A percentile compares a stretch with the other conserved stretches of the same genome.
These are phyloP conservation scores for Penicillium sp. DNA, from an alignment of 2,329 filamentous ascomycete species.

Conservation along the genomic window DNA sequence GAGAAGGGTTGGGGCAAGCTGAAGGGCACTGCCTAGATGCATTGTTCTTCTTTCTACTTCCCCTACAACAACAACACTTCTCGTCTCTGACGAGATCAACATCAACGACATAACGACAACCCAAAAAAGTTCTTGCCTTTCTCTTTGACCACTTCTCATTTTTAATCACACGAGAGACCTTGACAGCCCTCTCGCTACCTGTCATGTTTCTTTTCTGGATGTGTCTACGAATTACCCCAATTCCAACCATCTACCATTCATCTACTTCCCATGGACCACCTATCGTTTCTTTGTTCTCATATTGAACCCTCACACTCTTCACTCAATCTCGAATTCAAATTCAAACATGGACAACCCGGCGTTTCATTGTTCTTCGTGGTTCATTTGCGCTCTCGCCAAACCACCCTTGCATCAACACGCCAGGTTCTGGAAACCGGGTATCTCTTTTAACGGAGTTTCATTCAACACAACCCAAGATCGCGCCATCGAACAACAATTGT, in stretches of 20 bases:
- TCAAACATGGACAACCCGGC: slow-evolving; percentile 15
- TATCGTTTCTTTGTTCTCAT: background rate
- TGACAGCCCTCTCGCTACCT: background rate
- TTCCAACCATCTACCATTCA: background rate
- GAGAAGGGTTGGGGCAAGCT: slow-evolving; percentile 45
- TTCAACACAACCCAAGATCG: slow-evolving; percentile 2
- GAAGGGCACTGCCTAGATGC: slow-evolving; percentile 35
- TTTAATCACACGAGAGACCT: slow-evolving; percentile 8
- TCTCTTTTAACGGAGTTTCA: background rate
- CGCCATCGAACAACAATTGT: slow-evolving; percentile 11
- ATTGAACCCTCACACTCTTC: slow-evolving; percentile 2
- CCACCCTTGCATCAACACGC: slow-evolving; percentile 5
- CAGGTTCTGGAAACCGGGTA: slow-evolving; percentile 8
- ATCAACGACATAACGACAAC: slow-evolving; percentile 17
- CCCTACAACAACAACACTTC: too few species aligned
- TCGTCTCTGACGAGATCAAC: background rate
- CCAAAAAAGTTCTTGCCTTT: slow-evolving; percentile 13
- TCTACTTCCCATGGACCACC: background rate
- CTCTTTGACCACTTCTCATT: slow-evolving; percentile 6
- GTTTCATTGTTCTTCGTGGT: slow-evolving; percentile 8
- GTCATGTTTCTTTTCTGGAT: slow-evolving; percentile 7
- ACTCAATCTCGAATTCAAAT: background rate
- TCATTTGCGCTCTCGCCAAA: slow-evolving; percentile 2
- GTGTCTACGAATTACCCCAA: background rate
- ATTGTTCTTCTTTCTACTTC: too few species aligned